phyloP scores from a whole-genome alignment of 805 yeast genomes.

The Wickerhamia fluorescens region DNA sequence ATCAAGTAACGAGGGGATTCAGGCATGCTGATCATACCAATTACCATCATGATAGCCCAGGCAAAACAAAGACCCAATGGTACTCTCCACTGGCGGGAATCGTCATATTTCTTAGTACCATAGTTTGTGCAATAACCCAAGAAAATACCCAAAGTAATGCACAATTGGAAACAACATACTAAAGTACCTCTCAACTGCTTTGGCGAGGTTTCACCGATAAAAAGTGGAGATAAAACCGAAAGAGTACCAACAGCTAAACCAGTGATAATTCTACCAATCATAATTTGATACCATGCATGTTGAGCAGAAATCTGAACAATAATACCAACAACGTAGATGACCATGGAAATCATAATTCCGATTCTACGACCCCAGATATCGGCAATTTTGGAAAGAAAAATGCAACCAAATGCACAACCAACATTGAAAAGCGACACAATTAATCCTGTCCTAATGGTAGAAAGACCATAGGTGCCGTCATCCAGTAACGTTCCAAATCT shows the following conservation, averaged over 20 bases:
- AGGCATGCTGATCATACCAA: slow-evolving; percentile 54
- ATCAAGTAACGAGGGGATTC: slow-evolving; percentile 65
- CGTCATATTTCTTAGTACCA: slow-evolving; percentile 48
- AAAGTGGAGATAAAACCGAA: slow-evolving; percentile 59
- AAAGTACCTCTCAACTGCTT: slow-evolving; percentile 64
- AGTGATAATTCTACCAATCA: slow-evolving; percentile 55
- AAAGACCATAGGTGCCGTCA: slow-evolving; percentile 34
- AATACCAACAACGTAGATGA: slow-evolving; percentile 54
- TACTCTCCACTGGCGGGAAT: slow-evolving; percentile 60
- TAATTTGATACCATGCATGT: slow-evolving; percentile 53
- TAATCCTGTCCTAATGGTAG: slow-evolving; percentile 45
- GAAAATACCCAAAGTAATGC: slow-evolving; percentile 65
- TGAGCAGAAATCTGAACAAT: slow-evolving; percentile 53
- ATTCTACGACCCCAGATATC: slow-evolving; percentile 56
- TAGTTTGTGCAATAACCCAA: slow-evolving; percentile 62
- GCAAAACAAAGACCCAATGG: slow-evolving; percentile 47
- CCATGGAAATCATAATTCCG: slow-evolving; percentile 48
- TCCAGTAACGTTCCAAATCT: slow-evolving; percentile 41
- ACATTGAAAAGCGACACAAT: slow-evolving; percentile 53
- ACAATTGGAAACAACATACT: slow-evolving; percentile 63
- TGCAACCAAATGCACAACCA: slow-evolving; percentile 71
- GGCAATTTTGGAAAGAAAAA: slow-evolving; percentile 48
- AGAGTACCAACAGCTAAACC: slow-evolving; percentile 74
- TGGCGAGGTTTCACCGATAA: slow-evolving; percentile 66
- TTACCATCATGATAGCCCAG: slow-evolving; percentile 42